Evolutionary conservation across 495 filamentous ascomycete species (phyloP), one percentile per base, ranked within the genome.

Genomic region (Penicillium soppii): DNA sequence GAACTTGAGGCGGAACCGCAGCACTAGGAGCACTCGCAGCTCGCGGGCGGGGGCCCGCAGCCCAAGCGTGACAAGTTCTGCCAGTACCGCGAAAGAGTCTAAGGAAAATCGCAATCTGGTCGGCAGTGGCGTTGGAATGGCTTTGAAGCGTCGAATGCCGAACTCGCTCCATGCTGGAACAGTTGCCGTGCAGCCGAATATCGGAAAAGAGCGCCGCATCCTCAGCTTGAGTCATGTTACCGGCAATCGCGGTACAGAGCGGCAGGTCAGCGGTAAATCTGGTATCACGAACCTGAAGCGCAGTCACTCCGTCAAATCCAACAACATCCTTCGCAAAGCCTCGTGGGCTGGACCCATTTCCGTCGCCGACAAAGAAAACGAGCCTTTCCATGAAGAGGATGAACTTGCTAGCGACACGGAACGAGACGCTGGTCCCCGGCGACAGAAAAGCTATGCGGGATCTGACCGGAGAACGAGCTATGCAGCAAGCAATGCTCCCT

Each of bases 191-290:
- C 71, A 80, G 15, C 76, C 83, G 19, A 75, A 73, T 30, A 63
- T 64, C 27, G 64, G 68, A 52, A 68, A 71, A 37, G 76, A 79
- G 54, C 82, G 92, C 3, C 84, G 94, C 9, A 96, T 96, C 54
- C 79, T 92, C 33, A 94, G 89, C 45, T 81, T 97, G 32, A 95
- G 85, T 63, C 86, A 96, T 63, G 92, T 97, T 16, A 87, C 80
- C 7, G 83, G 85, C 48, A 96, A 96, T 61, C 75, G 85, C 5
- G 85, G 86, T 9, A 57, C 58, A 8, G 75, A 84, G 53, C 85
- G 83, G 57, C 79, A 82, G 49, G 67, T 69, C 33, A 73, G 67
- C 25, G 63, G 62, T 32, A 74, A 65, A 48, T 69, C 73, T 25
- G 73, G 77, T 10, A 62, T 81, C 39, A 67, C 71, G 1, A 76